Percentiles rank a stretch among this genome's conserved stretches.
These are phyloP conservation scores for Dissophora globulifera DNA, from an alignment of 192 early-diverging fungal species.

Conservation along the genomic window DNA sequence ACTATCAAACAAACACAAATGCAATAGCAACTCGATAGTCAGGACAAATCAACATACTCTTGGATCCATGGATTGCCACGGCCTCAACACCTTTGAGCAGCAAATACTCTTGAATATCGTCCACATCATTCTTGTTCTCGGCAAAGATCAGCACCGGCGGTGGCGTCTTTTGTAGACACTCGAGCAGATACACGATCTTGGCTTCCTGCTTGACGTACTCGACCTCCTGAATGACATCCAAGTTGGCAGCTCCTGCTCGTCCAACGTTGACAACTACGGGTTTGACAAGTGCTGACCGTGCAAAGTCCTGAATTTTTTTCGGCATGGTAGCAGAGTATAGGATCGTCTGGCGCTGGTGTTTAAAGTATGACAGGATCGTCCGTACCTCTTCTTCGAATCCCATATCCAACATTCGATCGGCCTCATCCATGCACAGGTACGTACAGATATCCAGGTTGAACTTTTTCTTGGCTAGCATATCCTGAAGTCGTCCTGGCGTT, in stretches of 20 bases:
- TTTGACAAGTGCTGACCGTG: slow-evolving; percentile 84
- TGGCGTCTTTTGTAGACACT: slow-evolving; percentile 96
- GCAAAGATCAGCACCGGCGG: slow-evolving; percentile 97
- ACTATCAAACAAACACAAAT: too few species aligned
- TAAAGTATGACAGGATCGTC: slow-evolving; percentile 96
- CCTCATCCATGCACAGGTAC: slow-evolving; percentile 96
- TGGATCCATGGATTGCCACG: slow-evolving; percentile 95
- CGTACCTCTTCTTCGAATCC: slow-evolving; percentile 98
- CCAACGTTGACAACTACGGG: slow-evolving; percentile 98
- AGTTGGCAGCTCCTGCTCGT: slow-evolving; percentile 93
- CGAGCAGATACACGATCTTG: slow-evolving; percentile 93
- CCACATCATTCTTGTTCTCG: slow-evolving; percentile 99
- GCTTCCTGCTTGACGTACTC: slow-evolving; percentile 97
- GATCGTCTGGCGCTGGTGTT: slow-evolving; percentile 95
- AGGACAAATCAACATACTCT: slow-evolving; percentile 63
- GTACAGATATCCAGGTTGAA: slow-evolving; percentile 90
- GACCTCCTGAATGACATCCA: slow-evolving; percentile 98
- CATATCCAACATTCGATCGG: slow-evolving; percentile 99
- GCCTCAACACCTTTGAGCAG: slow-evolving; percentile 94
- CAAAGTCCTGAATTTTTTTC: slow-evolving; percentile 98
- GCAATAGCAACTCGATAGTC: not conserved
- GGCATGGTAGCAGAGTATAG: slow-evolving; percentile 98
- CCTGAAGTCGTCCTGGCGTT: slow-evolving; percentile 94
- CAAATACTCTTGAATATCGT: slow-evolving; percentile 98
- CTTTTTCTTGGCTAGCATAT: slow-evolving; percentile 88